Evolutionary conservation across 1,139 yeast genomes (phyloP), one percentile per base, ranked within the genome.

Genomic region (Nakaseomyces uthaithaninus): DNA sequence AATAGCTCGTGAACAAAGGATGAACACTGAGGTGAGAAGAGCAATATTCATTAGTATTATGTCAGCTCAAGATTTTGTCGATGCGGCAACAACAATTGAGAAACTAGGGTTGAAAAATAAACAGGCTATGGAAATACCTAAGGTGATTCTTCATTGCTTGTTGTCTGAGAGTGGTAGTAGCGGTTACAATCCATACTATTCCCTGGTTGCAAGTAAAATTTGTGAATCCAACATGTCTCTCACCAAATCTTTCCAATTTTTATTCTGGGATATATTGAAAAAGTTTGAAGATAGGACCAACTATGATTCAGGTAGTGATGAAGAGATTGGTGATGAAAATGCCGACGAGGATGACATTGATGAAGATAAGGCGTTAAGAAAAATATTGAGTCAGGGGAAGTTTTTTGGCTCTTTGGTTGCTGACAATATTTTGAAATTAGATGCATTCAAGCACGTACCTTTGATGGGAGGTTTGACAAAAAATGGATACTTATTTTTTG

Each of bases 11-110:
- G 68, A 77, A 34, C 95, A 87, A 56, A 68, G 97, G 48, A 89
- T 93, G 94, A 91, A 93, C 59, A 91, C 97, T 0, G 96, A 89
- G 58, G 75, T 91, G 33, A 77, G 98, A 64, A 74, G 95, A 45
- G 96, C 97, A 1, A 79, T 93, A 11, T 93, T 91, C 55, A 77
- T 93, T 25, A 85, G 95, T 22, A 77, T 93, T 11, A 87, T 91
- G 95, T 86, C 96, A 7, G 94, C 95, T 2, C 82, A 80, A 50
- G 98, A 93, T 61, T 93, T 76, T 51, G 69, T 85, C 52, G 97
- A 93, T 62, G 94, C 96, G 0, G 76, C 78, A 47, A 77, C 84
- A 14, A 81, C 86, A 48, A 59, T 93, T 35, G 93, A 86, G 54
- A 87, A 87, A 53, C 63, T 93, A 41, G 74, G 79, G 23, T 68